Evolutionary conservation across 2,329 filamentous ascomycete species (phyloP).

Genomic region (Ambrosiella xylebori): DNA sequence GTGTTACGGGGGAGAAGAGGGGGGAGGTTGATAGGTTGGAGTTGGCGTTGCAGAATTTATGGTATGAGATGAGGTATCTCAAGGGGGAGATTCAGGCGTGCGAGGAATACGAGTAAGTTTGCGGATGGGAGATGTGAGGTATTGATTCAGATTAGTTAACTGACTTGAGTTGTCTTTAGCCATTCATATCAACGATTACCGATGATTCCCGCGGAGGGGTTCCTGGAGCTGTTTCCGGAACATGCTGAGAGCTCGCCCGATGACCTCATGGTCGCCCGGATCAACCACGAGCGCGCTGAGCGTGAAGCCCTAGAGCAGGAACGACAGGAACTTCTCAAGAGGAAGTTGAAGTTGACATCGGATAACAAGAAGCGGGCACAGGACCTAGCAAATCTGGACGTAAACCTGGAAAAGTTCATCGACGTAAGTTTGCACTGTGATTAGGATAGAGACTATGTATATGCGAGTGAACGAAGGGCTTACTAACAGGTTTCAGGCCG

Average conservation of each 20-base stretch:
- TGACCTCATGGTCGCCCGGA: conserved; percentile 72
- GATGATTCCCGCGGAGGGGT: conserved; percentile 68
- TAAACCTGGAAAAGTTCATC: conserved; percentile 85
- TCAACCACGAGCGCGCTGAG: conserved; percentile 76
- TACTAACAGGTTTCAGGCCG: conserved; percentile 37
- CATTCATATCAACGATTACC: conserved; percentile 81
- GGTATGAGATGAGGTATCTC: conserved; percentile 87
- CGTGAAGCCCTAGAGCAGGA: conserved; percentile 74
- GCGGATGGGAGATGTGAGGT: neutral
- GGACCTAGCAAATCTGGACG: conserved; percentile 77
- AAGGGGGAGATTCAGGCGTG: conserved; percentile 80
- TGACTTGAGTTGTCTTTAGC: conserved; percentile 24
- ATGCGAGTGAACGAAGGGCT: neutral
- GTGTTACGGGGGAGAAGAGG: conserved; percentile 67
- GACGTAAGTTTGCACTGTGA: conserved; percentile 40
- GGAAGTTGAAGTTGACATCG: conserved; percentile 43
- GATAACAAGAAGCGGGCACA: conserved; percentile 87
- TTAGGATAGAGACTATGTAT: neutral
- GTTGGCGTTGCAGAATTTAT: conserved; percentile 83
- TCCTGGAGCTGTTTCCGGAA: conserved; percentile 59
- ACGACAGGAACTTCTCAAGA: conserved; percentile 55
- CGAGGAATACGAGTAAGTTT: conserved; percentile 71
- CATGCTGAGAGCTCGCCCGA: conserved; percentile 50
- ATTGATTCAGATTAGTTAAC: neutral
- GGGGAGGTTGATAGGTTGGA: conserved; percentile 86